phyloP scores from a whole-genome alignment of 768 basidiomycete genomes.

The Suillus placidus region DNA sequence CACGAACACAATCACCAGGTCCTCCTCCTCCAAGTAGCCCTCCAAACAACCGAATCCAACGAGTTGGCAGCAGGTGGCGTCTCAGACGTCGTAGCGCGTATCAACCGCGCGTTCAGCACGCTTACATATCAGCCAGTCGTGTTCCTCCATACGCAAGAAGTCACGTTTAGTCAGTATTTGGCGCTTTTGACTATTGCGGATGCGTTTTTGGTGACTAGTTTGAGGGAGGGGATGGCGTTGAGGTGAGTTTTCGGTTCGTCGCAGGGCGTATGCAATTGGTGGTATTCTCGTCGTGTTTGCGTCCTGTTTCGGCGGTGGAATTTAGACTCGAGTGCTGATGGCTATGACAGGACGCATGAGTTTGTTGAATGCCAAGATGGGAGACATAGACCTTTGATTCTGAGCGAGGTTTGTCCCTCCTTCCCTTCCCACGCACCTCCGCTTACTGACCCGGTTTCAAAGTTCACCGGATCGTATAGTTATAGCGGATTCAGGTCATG shows the following conservation, averaged over 20 bases:
- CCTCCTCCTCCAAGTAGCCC: slow-evolving; percentile 85
- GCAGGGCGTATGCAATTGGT: not conserved
- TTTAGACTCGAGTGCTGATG: not conserved
- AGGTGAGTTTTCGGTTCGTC: slow-evolving; percentile 32
- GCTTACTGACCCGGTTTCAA: slow-evolving; percentile 12
- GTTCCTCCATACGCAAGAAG: slow-evolving; percentile 81
- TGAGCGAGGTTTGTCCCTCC: slow-evolving; percentile 64
- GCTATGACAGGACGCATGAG: slow-evolving; percentile 58
- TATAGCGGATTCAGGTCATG: slow-evolving; percentile 88
- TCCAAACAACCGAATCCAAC: slow-evolving; percentile 79
- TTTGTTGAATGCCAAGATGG: slow-evolving; percentile 85
- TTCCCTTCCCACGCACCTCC: not conserved
- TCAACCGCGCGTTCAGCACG: slow-evolving; percentile 83
- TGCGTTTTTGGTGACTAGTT: slow-evolving; percentile 80
- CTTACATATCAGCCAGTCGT: slow-evolving; percentile 88
- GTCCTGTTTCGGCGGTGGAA: too few species aligned
- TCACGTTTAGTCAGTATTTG: slow-evolving; percentile 85
- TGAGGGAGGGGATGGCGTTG: slow-evolving; percentile 89
- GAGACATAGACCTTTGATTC: slow-evolving; percentile 65
- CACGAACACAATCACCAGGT: slow-evolving; percentile 42
- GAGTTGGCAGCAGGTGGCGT: slow-evolving; percentile 69
- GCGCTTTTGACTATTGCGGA: slow-evolving; percentile 82
- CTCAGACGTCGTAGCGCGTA: slow-evolving; percentile 69
- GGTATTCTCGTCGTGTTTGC: not conserved
- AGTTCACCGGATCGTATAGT: slow-evolving; percentile 87